Base-by-base conservation (phyloP, 306 rosid genomes). In the Sphenostylis stenocarpa region DNA sequence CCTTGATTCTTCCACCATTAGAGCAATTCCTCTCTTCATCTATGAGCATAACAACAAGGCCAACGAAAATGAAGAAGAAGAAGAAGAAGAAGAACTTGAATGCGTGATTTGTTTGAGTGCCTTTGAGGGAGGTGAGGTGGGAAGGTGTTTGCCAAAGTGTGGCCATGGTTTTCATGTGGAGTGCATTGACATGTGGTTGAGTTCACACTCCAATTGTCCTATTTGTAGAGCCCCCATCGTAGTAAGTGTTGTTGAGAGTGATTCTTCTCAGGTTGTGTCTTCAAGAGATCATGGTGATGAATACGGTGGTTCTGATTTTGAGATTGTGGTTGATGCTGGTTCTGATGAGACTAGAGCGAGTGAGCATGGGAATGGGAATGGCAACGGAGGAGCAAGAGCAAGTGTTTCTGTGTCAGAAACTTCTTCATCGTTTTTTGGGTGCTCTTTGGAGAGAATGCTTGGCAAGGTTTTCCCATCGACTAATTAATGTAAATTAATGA, bases 111-210 rank as follows among this genome's bases (percentile, higher is more conserved):
- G 99, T 47, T 83, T 96, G 80, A 87, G 88, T 51, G 81, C 76
- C 1, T 92, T 92, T 45, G 90, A 82, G 51, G 84, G 86, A n/a
- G 86, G 89, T 14, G 97, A 96, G 10, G 82, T 83, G 31, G 98
- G 98, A 0, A 82, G 90, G 80, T 80, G 76, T 7, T 84, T 96
- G 47, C 90, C 92, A 7, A 88, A 85, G 29, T 96, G 99, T 66
- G 88, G 86, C 9, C 99, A 96, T 68, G 88, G 84, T 53, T 96
- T 96, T 41, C 99, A 96, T 52, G 78, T 86, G 4, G 90, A 89
- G 28, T 96, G 98, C 60, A 85, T 96, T 53, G 99, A 96, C 51
- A 89, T 91, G 99, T 96, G 99, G 99, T 44, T 96, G 77, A 71
- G 41, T 61, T 91, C 98, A 0, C 98, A 96, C 80, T 67, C 84